Evolutionary conservation across 1,284 basidiomycete genomes (phyloP).

Genomic region (Tranzscheliella williamsii): DNA sequence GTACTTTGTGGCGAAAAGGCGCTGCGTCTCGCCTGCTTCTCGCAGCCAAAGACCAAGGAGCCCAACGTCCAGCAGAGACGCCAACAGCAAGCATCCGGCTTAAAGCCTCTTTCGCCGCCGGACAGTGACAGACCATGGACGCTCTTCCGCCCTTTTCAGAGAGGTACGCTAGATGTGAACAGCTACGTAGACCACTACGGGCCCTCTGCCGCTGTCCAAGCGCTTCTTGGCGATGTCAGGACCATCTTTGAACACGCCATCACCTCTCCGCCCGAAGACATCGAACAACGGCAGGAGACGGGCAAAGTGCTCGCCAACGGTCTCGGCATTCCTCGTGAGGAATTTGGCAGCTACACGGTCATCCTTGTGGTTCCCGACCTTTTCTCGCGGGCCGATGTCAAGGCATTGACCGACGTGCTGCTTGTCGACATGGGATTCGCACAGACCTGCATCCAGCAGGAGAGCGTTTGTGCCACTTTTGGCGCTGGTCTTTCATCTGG

Average conservation of each 20-base stretch:
- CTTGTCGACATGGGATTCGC: conserved; percentile 73
- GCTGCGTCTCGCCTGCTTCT: conserved; percentile 51
- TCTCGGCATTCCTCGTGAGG: conserved; percentile 45
- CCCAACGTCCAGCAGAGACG: conserved; percentile 23
- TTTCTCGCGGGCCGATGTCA: conserved; percentile 81
- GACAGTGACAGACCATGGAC: conserved; percentile 37
- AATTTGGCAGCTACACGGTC: conserved; percentile 68
- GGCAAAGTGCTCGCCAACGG: conserved; percentile 33
- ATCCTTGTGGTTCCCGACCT: conserved; percentile 91
- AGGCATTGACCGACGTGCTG: conserved; percentile 76
- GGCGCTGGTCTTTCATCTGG: conserved; percentile 91
- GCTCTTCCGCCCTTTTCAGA: conserved; percentile 55
- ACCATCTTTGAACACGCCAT: conserved; percentile 51
- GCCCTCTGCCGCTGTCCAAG: conserved; percentile 37
- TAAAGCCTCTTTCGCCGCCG: conserved; percentile 26
- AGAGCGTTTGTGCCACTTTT: conserved; percentile 88
- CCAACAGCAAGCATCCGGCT: conserved; percentile 14
- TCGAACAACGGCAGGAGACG: conserved; percentile 22
- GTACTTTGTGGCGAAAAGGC: conserved; percentile 55
- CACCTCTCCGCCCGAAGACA: conserved; percentile 43
- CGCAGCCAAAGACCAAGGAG: conserved; percentile 32
- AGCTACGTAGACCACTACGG: conserved; percentile 52
- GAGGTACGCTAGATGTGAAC: conserved; percentile 51
- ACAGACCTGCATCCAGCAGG: conserved; percentile 54
- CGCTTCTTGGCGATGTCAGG: conserved; percentile 51